phyloP scores from a whole-genome alignment of 2,329 filamentous ascomycete species.

The Pseudopyrenochaeta lycopersici region DNA sequence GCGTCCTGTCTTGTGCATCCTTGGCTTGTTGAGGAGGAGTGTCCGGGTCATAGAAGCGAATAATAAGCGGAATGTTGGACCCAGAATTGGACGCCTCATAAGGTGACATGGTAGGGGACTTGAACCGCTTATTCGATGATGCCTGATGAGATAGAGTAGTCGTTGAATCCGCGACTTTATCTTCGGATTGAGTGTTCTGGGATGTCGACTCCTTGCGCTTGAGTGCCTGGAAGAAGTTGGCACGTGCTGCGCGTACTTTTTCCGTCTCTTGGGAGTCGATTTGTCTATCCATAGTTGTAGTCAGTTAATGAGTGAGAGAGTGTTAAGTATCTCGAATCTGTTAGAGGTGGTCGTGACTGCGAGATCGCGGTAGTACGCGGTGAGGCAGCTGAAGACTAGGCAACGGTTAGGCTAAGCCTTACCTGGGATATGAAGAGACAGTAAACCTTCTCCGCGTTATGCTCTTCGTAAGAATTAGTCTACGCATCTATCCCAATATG shows the following conservation, averaged over 20 bases:
- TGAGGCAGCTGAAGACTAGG: slow-evolving; percentile 22
- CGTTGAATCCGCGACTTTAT: slow-evolving; percentile 2
- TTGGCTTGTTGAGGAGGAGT: slow-evolving; percentile 26
- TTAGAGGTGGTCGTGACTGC: not conserved
- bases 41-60: slow-evolving; percentile 60
- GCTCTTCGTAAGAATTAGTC: slow-evolving; percentile 4
- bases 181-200: slow-evolving; percentile 13
- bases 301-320: not conserved
- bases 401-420: slow-evolving; percentile 11
- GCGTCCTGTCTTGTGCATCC: slow-evolving; percentile 54
- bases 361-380: slow-evolving; percentile 1
- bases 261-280: slow-evolving; percentile 5
- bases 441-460: not conserved
- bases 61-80: slow-evolving; percentile 31
- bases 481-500: not conserved
- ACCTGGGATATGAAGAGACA: not conserved
- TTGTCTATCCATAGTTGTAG: slow-evolving; percentile 10
- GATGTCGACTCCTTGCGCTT: slow-evolving; percentile 15
- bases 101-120: slow-evolving; percentile 18
- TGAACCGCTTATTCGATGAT: slow-evolving; percentile 23
- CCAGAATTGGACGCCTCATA: slow-evolving; percentile 4
- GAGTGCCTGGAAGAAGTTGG: slow-evolving; percentile 2
- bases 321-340: not conserved
- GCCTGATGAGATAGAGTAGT: not conserved
- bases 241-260: slow-evolving; percentile 7